Conservation (phyloP, 2,329 filamentous ascomycete genomes). For the Colletotrichum tropicale region DNA sequence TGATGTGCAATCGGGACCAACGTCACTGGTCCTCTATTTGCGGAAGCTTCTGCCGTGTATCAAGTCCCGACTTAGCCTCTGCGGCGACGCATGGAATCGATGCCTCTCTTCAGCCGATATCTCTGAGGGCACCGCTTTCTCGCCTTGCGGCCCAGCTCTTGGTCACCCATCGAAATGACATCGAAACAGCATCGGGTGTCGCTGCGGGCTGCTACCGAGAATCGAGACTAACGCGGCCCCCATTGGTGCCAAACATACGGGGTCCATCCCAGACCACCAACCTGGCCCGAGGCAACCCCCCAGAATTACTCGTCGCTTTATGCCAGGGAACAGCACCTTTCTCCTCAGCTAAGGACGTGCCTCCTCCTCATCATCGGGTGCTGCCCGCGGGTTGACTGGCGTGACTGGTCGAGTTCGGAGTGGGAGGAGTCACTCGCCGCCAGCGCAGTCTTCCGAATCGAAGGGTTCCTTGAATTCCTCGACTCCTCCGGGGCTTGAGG, state of each 20-base stretch:
- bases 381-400: background rate
- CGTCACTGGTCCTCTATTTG: background rate
- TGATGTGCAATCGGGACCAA: background rate
- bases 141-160: background rate
- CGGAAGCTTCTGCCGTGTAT: background rate
- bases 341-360: background rate
- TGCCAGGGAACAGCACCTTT: background rate
- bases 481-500: background rate
- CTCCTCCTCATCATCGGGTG: background rate
- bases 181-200: background rate
- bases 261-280: background rate
- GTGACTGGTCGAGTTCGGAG: background rate
- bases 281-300: background rate
- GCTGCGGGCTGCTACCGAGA: constrained; percentile 3
- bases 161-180: background rate
- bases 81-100: background rate
- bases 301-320: background rate
- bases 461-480: background rate
- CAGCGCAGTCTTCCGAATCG: background rate
- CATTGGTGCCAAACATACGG: background rate
- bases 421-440: background rate
- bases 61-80: background rate
- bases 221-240: constrained; percentile 6
- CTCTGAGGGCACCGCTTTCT: background rate
- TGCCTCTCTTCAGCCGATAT: background rate